Evolutionary conservation across 2,329 filamentous ascomycete genomes (phyloP).

Genomic region (Monosporascus sp.): DNA sequence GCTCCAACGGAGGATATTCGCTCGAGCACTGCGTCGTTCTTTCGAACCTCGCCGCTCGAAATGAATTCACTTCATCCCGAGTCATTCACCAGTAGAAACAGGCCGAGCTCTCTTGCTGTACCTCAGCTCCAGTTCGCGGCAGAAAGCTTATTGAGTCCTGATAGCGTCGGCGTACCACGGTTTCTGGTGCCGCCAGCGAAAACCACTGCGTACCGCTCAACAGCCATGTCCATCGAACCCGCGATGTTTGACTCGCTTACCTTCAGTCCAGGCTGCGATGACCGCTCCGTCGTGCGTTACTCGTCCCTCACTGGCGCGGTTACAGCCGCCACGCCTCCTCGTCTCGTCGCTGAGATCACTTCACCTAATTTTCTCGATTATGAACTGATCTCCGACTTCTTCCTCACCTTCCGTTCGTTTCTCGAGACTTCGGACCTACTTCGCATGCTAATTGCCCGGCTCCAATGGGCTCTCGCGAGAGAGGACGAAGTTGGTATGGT

Average conservation of each 20-base stretch:
- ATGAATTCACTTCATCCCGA: slow-evolving; percentile 26
- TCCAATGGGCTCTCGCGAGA: slow-evolving; percentile 80
- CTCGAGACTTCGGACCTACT: slow-evolving; percentile 72
- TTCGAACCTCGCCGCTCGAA: slow-evolving; percentile 31
- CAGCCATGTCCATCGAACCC: slow-evolving; percentile 55
- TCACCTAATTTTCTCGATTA: slow-evolving; percentile 96
- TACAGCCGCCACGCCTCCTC: slow-evolving; percentile 81
- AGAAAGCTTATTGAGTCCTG: slow-evolving; percentile 20
- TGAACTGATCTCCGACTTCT: slow-evolving; percentile 94
- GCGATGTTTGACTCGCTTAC: slow-evolving; percentile 79
- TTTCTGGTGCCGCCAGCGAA: slow-evolving; percentile 34
- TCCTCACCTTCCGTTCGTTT: slow-evolving; percentile 89
- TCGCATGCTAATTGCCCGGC: slow-evolving; percentile 74
- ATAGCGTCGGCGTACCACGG: slow-evolving; percentile 31
- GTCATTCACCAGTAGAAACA: slow-evolving; percentile 24
- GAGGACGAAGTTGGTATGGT: slow-evolving; percentile 83
- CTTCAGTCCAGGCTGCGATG: slow-evolving; percentile 71
- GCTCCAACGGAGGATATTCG: slow-evolving; percentile 68
- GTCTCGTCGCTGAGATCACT: slow-evolving; percentile 92
- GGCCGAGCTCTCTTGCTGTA: slow-evolving; percentile 32
- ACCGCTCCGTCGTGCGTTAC: slow-evolving; percentile 78
- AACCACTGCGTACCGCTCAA: slow-evolving; percentile 42
- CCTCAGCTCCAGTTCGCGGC: slow-evolving; percentile 29
- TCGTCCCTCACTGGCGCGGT: slow-evolving; percentile 66
- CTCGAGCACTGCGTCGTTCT: slow-evolving; percentile 53